Conservation (phyloP, 768 basidiomycete genomes). For the Boletus rubroflammeus region DNA sequence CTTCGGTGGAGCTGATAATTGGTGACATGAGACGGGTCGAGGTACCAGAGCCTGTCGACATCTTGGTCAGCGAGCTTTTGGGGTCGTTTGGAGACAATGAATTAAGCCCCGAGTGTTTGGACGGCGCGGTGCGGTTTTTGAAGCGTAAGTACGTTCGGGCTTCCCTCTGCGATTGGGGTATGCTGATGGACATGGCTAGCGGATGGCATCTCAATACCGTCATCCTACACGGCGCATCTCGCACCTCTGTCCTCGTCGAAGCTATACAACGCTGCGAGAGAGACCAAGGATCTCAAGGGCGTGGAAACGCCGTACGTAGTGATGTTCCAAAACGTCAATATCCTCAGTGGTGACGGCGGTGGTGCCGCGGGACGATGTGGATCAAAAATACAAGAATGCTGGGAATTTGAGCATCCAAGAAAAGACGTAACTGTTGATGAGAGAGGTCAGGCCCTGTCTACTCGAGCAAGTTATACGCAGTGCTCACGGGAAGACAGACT, state of each 20-base stretch:
- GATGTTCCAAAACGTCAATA: constrained; percentile 93
- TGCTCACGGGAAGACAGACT: constrained; percentile 45
- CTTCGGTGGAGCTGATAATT: constrained; percentile 75
- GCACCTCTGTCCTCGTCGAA: constrained; percentile 94
- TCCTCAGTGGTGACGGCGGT: constrained; percentile 75
- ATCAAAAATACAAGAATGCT: constrained; percentile 86
- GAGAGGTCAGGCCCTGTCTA: constrained; percentile 46
- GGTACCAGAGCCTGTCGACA: constrained; percentile 85
- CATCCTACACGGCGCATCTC: constrained; percentile 92
- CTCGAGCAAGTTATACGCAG: neutral
- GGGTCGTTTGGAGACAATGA: constrained; percentile 99
- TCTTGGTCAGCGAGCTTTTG: constrained; percentile 91
- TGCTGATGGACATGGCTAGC: constrained; percentile 44
- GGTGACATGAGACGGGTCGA: constrained; percentile 91
- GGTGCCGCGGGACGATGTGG: constrained; percentile 68
- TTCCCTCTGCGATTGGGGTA: neutral
- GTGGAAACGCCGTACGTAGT: constrained; percentile 97
- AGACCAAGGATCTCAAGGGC: constrained; percentile 62
- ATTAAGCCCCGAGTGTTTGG: constrained; percentile 95
- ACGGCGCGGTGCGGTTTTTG: constrained; percentile 90
- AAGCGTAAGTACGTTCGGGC: constrained; percentile 54
- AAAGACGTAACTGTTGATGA: constrained; percentile 71
- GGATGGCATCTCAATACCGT: constrained; percentile 91
- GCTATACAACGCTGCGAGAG: constrained; percentile 78
- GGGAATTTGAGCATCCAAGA: constrained; percentile 95